Evolutionary conservation across 73 alveolate genomes (phyloP).

Genomic region (Paramecium pentaurelia): DNA sequence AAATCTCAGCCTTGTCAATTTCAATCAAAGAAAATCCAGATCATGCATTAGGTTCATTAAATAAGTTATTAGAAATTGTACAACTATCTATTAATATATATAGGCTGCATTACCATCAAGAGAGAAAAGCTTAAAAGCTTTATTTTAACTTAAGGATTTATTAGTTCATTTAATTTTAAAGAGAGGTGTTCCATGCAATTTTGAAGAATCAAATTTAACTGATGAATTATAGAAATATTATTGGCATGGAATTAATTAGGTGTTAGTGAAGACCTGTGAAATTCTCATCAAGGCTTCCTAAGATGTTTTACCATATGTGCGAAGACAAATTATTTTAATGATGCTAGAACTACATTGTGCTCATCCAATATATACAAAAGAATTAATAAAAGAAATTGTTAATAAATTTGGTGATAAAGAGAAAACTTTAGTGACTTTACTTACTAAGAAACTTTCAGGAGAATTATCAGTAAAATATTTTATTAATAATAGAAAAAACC

Average conservation of each 20-base stretch:
- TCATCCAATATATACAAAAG: neutral
- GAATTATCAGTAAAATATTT: slow-evolving; percentile 18
- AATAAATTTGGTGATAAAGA: slow-evolving; percentile 41
- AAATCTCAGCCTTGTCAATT: slow-evolving; percentile 2
- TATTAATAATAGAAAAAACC: slow-evolving; percentile 10
- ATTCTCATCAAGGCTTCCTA: neutral
- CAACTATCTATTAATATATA: neutral
- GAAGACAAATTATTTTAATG: slow-evolving; percentile 21
- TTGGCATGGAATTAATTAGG: slow-evolving; percentile 18
- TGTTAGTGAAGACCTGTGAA: neutral
- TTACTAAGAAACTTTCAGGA: neutral
- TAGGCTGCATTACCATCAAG: slow-evolving; percentile 22
- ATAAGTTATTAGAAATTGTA: neutral
- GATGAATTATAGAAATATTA: slow-evolving; percentile 36
- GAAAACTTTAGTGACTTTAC: neutral
- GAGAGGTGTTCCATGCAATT: slow-evolving; percentile 30
- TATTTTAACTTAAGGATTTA: slow-evolving; percentile 5
- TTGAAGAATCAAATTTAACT: neutral
- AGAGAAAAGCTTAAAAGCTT: slow-evolving; percentile 19
- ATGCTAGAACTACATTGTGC: slow-evolving; percentile 27
- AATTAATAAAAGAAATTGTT: neutral
- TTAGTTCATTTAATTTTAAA: slow-evolving; percentile 19
- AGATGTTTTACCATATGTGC: slow-evolving; percentile 21
- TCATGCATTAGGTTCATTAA: neutral
- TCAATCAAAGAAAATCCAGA: slow-evolving; percentile 22